Evolutionary conservation across 2,329 filamentous ascomycete genomes (phyloP).

Genomic region (Aspergillus sp.): DNA sequence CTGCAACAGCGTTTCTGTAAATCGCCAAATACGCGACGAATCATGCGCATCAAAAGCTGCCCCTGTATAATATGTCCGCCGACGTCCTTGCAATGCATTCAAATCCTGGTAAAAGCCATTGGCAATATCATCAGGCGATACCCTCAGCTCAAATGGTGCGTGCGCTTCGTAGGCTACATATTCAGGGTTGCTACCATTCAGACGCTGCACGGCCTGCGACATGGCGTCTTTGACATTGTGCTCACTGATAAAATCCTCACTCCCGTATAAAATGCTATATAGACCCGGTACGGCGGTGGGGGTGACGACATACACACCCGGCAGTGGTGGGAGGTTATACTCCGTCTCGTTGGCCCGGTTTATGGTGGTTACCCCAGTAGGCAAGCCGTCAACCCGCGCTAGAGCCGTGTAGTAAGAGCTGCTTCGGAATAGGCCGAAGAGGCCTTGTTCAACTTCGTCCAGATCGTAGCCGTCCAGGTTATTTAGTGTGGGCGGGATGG

Average conservation of each 20-base stretch:
- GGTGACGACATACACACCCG: slow-evolving; percentile 4
- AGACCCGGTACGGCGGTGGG: slow-evolving; percentile 1
- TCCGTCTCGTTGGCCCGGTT: slow-evolving; percentile 6
- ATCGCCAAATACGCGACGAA: slow-evolving; percentile 3
- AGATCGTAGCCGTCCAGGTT: slow-evolving; percentile 29
- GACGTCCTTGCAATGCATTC: slow-evolving; percentile 33
- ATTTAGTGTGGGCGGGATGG: slow-evolving; percentile 29
- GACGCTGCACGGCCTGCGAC: not conserved
- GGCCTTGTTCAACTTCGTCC: slow-evolving; percentile 19
- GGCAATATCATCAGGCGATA: slow-evolving; percentile 21
- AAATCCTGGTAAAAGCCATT: slow-evolving; percentile 31
- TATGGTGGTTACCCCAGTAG: not conserved
- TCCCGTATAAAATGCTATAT: slow-evolving; percentile 3
- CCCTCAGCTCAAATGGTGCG: slow-evolving; percentile 23
- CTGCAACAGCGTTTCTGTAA: not conserved
- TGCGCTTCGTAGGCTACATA: slow-evolving; percentile 15
- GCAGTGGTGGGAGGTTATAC: slow-evolving; percentile 5
- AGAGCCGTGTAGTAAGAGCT: slow-evolving; percentile 25
- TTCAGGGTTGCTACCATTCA: slow-evolving; percentile 5
- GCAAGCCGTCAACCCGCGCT: slow-evolving; percentile 22
- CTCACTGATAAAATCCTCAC: not conserved
- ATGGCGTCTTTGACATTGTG: slow-evolving; percentile 3
- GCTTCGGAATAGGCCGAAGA: slow-evolving; percentile 26
- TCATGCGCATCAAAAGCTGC: slow-evolving; percentile 12
- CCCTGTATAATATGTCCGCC: slow-evolving; percentile 35